Base-by-base conservation (phyloP, 257 asterid species). In the Coffea canephora region DNA sequence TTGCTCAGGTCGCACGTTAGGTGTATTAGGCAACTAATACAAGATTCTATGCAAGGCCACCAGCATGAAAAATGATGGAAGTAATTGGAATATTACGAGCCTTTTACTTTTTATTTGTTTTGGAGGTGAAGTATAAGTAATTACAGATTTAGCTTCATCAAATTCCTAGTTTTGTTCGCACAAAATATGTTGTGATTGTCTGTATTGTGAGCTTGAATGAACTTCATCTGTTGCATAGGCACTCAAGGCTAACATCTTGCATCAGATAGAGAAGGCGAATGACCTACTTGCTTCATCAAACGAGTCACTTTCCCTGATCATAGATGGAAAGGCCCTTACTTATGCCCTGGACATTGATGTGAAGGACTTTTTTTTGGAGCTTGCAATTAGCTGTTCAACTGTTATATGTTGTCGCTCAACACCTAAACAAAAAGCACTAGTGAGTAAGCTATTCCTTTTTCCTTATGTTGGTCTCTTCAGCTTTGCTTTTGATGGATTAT, bases 401-500 rank as follows among this genome's bases (percentile, higher is more conserved):
- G 94, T 92, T 61, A 92, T 92, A 79, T 92, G 97, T 86, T 92
- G 97, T 18, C 94, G 97, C 18, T 88, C 96, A 18, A 87, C 97
- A 18, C 97, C 97, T 2, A 92, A 86, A 74, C 97, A 92, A 85
- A 91, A 92, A 84, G 94, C 96, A 71, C 82, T 91, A 86, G 97
- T 91, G 81, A 88, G 94, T 88, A 25, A 46, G 1, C 25, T 55
- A 70, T 66, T 19, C 21, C 57, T 34, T 11, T 13, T 69, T 59
- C n/a, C 19, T 61, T 7, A 39, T 67, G 25, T n/a, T 80, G 13
- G 34, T 50, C 36, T 21, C 16, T 31, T 46, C 4, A 16, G 27
- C 25, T 7, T 66, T 52, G 3, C 13, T 31, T 75, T 54, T 73
- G 10, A 15, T 13, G 61, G 16, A 43, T 34, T 14, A 41, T 15